Conservation (phyloP, 345 rosid genomes). For the Boechera divaricarpa region DNA sequence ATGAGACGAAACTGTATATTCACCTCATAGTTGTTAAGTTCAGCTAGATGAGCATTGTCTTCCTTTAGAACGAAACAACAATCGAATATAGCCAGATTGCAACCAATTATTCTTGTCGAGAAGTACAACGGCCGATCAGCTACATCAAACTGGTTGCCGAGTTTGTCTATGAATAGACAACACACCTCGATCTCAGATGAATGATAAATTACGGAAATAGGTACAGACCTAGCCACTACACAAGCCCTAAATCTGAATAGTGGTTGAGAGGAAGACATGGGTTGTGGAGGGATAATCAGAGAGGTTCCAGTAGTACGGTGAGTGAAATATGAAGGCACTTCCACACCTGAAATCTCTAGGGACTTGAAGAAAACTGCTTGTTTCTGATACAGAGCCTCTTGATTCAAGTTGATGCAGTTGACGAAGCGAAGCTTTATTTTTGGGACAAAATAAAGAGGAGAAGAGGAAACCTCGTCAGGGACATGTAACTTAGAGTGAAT, state of each 20-base stretch:
- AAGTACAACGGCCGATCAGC: no score
- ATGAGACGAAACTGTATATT: no score
- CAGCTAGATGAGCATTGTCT: no score
- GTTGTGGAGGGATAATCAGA: background rate
- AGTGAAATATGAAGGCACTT: background rate
- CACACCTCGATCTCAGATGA: background rate
- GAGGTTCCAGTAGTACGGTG: background rate
- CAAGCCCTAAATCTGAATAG: background rate
- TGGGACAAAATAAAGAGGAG: background rate
- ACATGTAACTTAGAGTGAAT: background rate
- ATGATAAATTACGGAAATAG: no score
- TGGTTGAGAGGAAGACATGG: background rate
- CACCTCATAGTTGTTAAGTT: no score
- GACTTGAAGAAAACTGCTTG: background rate
- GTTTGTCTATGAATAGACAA: background rate
- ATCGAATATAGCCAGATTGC: no score
- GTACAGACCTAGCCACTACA: background rate
- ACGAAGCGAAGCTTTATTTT: background rate
- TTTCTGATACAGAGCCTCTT: background rate
- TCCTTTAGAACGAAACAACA: no score
- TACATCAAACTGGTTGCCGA: background rate
- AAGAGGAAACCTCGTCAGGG: no score
- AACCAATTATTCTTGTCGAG: no score
- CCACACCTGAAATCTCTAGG: background rate
- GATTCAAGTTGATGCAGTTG: background rate